Evolutionary conservation across 768 basidiomycete species (phyloP).

Genomic region (Russula abietina): DNA sequence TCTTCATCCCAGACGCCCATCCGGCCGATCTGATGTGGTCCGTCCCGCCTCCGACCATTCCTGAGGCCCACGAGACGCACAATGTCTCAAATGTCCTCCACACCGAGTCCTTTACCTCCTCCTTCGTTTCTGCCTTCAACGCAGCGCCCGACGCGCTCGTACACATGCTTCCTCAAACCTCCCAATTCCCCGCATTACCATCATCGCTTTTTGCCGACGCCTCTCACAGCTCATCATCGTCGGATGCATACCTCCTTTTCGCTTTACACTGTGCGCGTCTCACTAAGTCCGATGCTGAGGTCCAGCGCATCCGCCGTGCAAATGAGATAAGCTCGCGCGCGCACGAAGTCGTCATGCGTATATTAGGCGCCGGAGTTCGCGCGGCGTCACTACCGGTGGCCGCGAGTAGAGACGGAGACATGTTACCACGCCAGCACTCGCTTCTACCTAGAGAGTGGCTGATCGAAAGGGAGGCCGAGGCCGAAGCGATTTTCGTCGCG

Average conservation of each 20-base stretch:
- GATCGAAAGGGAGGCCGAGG: constrained; percentile 88
- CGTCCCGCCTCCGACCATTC: constrained; percentile 67
- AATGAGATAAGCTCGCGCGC: constrained; percentile 84
- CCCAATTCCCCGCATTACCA: constrained; percentile 49
- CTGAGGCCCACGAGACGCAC: constrained; percentile 48
- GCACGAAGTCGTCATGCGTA: constrained; percentile 88
- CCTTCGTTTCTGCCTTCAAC: constrained; percentile 43
- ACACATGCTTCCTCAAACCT: constrained; percentile 55
- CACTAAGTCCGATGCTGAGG: constrained; percentile 69
- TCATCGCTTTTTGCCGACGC: constrained; percentile 32
- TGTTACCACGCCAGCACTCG: constrained; percentile 39
- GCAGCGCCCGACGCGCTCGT: constrained; percentile 51
- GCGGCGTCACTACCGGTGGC: constrained; percentile 17
- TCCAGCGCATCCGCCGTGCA: constrained; percentile 68
- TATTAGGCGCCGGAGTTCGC: constrained; percentile 70
- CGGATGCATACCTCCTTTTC: constrained; percentile 59
- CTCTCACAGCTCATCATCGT: constrained; percentile 35
- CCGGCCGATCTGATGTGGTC: constrained; percentile 83
- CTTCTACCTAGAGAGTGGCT: constrained; percentile 76
- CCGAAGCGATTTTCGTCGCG: constrained; percentile 89
- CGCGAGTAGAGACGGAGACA: constrained; percentile 31
- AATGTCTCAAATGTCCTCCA: constrained; percentile 58
- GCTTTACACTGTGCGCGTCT: constrained; percentile 81
- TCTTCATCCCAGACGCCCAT: constrained; percentile 77
- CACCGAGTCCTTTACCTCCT: constrained; percentile 39